These are phyloP conservation scores for Diaporthe longicolla DNA, from an alignment of 2,329 filamentous ascomycete species.

Conservation along the genomic window DNA sequence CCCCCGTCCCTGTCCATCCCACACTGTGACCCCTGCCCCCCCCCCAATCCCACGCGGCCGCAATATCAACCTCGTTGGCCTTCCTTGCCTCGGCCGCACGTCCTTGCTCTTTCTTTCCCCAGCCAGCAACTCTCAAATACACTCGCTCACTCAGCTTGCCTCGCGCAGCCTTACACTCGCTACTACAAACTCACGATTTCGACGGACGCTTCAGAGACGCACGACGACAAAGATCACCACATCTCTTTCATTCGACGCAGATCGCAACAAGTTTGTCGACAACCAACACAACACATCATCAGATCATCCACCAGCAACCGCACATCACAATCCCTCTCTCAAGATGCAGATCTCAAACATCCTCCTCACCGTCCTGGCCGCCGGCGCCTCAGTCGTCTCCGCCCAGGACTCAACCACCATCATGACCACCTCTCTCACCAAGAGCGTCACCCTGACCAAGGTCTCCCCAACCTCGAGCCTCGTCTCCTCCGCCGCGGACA, in stretches of 20 bases:
- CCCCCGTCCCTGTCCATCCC: constrained; percentile 23
- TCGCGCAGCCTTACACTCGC: constrained; percentile 42
- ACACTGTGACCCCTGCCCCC: constrained; percentile 3
- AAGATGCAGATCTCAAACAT: constrained; percentile 63
- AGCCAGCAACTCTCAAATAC: constrained; percentile 21
- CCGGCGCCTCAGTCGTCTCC: constrained; percentile 55
- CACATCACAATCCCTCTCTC: constrained; percentile 43
- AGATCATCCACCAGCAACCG: not conserved
- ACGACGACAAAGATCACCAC: constrained; percentile 10
- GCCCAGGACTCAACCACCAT: constrained; percentile 57
- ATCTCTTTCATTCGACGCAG: not conserved
- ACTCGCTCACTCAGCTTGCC: constrained; percentile 36
- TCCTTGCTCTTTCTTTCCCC: constrained; percentile 18
- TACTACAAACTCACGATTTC: constrained; percentile 16
- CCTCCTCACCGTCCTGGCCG: constrained; percentile 58
- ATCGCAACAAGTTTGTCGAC: not conserved
- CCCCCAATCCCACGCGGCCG: not conserved
- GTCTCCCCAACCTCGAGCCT: constrained; percentile 61
- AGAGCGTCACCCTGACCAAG: constrained; percentile 62
- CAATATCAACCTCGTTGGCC: constrained; percentile 28
- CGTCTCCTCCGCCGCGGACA: constrained; percentile 47
- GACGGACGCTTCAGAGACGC: constrained; percentile 10
- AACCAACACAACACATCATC: constrained; percentile 5
- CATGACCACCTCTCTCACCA: constrained; percentile 61
- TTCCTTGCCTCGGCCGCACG: constrained; percentile 25